phyloP scores from a whole-genome alignment of 2,329 filamentous ascomycete species.

The Venturia nashicola region DNA sequence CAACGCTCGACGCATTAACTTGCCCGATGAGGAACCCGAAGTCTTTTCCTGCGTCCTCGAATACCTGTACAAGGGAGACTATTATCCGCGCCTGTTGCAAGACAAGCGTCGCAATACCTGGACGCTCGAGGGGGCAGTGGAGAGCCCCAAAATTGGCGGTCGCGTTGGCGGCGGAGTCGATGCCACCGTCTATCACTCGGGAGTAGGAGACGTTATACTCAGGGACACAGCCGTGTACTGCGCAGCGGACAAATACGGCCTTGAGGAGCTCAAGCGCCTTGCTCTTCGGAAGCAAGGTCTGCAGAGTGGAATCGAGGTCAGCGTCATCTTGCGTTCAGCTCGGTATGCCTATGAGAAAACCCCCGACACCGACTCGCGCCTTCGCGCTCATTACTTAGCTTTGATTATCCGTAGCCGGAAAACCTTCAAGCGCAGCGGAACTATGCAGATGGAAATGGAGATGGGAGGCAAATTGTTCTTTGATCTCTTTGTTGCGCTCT shows the following conservation, averaged over 20 bases:
- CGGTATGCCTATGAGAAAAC: conserved; percentile 95
- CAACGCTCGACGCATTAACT: conserved; percentile 61
- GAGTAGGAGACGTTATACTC: conserved; percentile 64
- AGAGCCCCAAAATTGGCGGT: conserved; percentile 40
- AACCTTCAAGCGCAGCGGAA: conserved; percentile 96
- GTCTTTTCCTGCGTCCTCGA: conserved; percentile 89
- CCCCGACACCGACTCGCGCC: conserved; percentile 78
- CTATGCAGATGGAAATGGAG: conserved; percentile 98
- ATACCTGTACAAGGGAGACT: conserved; percentile 95
- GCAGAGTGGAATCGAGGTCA: conserved; percentile 84
- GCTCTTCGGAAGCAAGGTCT: conserved; percentile 89
- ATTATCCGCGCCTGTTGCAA: conserved; percentile 79
- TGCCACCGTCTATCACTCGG: conserved; percentile 66
- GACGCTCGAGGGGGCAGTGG: conserved; percentile 66
- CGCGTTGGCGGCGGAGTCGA: conserved; percentile 46
- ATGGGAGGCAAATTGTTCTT: conserved; percentile 91
- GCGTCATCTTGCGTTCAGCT: conserved; percentile 80
- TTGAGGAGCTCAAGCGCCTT: conserved; percentile 85
- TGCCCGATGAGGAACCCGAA: conserved; percentile 74
- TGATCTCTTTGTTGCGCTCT: conserved; percentile 95
- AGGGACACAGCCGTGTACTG: conserved; percentile 94
- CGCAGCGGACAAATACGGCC: conserved; percentile 75
- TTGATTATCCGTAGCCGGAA: conserved; percentile 94
- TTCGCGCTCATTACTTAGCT: conserved; percentile 94
- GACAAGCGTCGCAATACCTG: conserved; percentile 78